Conservation (phyloP, 192 early-diverging fungal species). For the Coemansia sp. region DNA sequence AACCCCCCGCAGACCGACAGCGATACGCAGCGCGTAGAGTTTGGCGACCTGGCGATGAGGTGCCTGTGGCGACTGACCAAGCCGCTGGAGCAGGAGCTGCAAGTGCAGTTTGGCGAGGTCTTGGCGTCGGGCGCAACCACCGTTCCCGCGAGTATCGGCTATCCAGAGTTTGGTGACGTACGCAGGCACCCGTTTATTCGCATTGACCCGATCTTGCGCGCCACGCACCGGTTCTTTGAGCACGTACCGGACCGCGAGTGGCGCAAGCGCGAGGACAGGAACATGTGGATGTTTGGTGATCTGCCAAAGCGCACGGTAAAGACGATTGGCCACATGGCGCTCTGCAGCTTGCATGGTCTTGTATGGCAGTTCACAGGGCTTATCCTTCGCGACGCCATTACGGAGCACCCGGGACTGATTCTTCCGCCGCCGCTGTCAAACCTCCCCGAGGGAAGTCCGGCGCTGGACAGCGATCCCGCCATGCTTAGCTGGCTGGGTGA, state of each 20-base stretch:
- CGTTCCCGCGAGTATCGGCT: slow-evolving; percentile 4
- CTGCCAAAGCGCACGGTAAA: slow-evolving; percentile 96
- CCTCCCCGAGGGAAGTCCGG: neutral
- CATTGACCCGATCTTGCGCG: slow-evolving; percentile 60
- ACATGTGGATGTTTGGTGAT: slow-evolving; percentile 77
- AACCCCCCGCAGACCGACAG: slow-evolving; percentile 55
- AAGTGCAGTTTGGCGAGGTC: slow-evolving; percentile 62
- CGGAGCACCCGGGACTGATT: slow-evolving; percentile 20
- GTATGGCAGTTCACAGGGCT: slow-evolving; percentile 47
- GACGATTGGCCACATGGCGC: slow-evolving; percentile 83
- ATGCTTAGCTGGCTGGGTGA: slow-evolving; percentile 26
- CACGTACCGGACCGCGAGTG: slow-evolving; percentile 84
- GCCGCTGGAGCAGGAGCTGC: slow-evolving; percentile 72
- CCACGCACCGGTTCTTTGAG: slow-evolving; percentile 83
- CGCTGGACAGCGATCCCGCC: slow-evolving; percentile 9
- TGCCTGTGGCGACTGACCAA: slow-evolving; percentile 98
- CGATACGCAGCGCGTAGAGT: slow-evolving; percentile 63
- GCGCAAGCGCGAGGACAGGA: slow-evolving; percentile 71
- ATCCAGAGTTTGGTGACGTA: slow-evolving; percentile 9
- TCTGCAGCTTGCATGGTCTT: slow-evolving; percentile 53
- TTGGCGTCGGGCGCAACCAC: slow-evolving; percentile 32
- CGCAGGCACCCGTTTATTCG: slow-evolving; percentile 18
- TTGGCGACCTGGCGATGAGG: slow-evolving; percentile 92
- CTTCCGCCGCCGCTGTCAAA: neutral
- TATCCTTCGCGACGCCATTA: slow-evolving; percentile 41